Conservation (phyloP, 176 grass and related monocot species). For the Zoysia pacifica region DNA sequence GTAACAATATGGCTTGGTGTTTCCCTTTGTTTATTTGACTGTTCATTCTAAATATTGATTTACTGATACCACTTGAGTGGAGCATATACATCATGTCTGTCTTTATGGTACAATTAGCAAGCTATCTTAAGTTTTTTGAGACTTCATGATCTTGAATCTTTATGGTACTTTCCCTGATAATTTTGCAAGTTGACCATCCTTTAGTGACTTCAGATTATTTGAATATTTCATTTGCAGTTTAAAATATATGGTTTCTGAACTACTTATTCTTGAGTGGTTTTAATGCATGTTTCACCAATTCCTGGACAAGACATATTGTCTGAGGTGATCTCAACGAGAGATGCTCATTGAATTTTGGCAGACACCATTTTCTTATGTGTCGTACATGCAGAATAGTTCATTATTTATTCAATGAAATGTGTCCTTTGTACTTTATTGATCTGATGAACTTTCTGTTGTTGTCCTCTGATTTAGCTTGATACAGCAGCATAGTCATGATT, state of each 20-base stretch:
- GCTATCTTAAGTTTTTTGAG: slow-evolving; percentile 14
- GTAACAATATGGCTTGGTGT: slow-evolving; percentile 48
- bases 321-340: neutral
- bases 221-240: neutral
- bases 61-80: neutral
- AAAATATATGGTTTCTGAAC: neutral
- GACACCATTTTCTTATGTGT: neutral
- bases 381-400: neutral
- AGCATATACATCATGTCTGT: neutral
- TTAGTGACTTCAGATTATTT: slow-evolving; percentile 6
- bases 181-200: neutral
- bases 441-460: slow-evolving; percentile 16
- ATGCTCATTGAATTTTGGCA: slow-evolving; percentile 16
- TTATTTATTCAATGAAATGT: slow-evolving; percentile 2
- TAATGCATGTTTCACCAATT: neutral
- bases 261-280: neutral
- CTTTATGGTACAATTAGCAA: neutral
- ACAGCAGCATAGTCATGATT: slow-evolving; percentile 75
- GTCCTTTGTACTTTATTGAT: slow-evolving; percentile 2
- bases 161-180: neutral
- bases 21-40: slow-evolving; percentile 23
- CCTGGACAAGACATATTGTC: neutral
- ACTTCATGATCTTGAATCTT: neutral
- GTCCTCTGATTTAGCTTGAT: slow-evolving; percentile 71
- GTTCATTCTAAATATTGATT: slow-evolving; percentile 22